These are phyloP conservation scores for Pterulicium gracile DNA, from an alignment of 1,284 basidiomycete species.

Conservation along the genomic window DNA sequence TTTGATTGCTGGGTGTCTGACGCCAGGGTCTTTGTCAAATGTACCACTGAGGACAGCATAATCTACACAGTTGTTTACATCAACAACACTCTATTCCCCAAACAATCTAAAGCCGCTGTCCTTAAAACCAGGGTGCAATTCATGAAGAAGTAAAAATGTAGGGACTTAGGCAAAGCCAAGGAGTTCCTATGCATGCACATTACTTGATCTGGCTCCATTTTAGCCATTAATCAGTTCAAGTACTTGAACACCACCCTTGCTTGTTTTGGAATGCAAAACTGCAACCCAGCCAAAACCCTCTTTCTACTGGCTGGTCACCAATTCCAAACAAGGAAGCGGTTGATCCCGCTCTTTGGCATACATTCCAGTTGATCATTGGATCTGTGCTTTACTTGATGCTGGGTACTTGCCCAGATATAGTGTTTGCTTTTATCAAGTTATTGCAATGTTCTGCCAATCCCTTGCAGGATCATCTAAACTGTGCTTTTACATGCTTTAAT, in stretches of 20 bases:
- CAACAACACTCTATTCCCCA: conserved; percentile 14
- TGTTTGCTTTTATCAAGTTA: conserved; percentile 8
- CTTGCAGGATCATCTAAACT: too few relatives aligned
- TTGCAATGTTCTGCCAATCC: too few relatives aligned
- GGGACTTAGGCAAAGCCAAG: conserved; percentile 13
- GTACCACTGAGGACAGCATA: conserved; percentile 7
- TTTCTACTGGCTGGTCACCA: conserved; percentile 7
- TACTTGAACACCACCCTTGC: conserved; percentile 8
- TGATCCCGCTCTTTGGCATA: conserved; percentile 5
- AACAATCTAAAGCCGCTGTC: background rate
- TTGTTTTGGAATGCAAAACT: conserved; percentile 5
- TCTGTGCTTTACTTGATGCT: conserved; percentile 15
- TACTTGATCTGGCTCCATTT: background rate
- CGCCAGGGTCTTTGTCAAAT: conserved; percentile 15
- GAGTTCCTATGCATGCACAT: conserved; percentile 17
- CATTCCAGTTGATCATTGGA: conserved; percentile 14
- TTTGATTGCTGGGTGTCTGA: conserved; percentile 14
- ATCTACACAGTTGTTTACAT: conserved; percentile 15
- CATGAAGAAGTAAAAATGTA: conserved; percentile 16
- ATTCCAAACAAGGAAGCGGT: conserved; percentile 1
- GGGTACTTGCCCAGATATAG: conserved; percentile 15
- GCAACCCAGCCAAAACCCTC: conserved; percentile 7
- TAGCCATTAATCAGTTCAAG: conserved; percentile 4
- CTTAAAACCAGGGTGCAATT: conserved; percentile 6
- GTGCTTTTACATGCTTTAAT: too few relatives aligned